These are phyloP conservation scores for Clitopilus hobsonii DNA, from an alignment of 768 basidiomycete genomes.

Conservation along the genomic window DNA sequence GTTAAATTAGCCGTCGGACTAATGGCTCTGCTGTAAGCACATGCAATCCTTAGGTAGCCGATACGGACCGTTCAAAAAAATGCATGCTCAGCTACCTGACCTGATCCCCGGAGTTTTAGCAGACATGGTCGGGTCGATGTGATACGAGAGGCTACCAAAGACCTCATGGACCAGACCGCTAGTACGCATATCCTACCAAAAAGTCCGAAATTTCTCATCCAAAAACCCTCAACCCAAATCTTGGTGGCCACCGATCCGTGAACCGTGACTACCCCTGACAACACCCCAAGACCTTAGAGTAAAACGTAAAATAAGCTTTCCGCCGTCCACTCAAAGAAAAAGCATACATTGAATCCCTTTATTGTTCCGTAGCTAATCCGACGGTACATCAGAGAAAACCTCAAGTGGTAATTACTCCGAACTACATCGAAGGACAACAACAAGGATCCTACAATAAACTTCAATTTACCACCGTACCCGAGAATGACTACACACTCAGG, in stretches of 20 bases:
- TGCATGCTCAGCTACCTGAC: background rate
- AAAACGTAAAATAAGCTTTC: background rate
- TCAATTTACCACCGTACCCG: background rate
- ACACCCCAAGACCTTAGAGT: background rate
- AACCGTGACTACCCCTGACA: background rate
- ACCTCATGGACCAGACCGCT: background rate
- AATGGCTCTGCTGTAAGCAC: background rate
- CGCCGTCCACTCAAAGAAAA: background rate
- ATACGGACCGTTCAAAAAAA: background rate
- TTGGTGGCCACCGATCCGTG: background rate
- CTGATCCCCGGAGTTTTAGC: background rate
- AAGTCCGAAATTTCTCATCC: background rate
- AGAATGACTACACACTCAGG: too few relatives aligned
- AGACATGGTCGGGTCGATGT: background rate
- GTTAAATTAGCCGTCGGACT: background rate
- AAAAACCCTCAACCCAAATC: background rate
- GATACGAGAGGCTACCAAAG: background rate
- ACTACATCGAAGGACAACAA: background rate
- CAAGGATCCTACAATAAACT: too few relatives aligned
- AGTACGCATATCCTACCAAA: background rate
- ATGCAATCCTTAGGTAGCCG: background rate
- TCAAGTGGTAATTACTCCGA: background rate
- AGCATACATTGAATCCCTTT: background rate
- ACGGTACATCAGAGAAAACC: background rate
- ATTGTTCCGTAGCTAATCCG: background rate